phyloP scores from a whole-genome alignment of 1,284 basidiomycete species.

The Ceratobasidium sp. region DNA sequence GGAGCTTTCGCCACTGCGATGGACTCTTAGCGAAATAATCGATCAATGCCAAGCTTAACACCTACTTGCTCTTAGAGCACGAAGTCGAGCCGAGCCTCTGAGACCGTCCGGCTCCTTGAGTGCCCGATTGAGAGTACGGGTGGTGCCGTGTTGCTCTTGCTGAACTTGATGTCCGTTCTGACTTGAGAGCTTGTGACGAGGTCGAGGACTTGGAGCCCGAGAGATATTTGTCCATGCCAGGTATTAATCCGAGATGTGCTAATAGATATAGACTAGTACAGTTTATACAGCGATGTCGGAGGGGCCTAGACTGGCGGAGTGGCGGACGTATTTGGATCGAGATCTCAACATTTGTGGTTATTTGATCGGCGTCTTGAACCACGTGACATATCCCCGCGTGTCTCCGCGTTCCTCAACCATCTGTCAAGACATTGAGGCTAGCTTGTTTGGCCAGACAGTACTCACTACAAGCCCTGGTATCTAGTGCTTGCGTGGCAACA shows the following conservation, averaged over 20 bases:
- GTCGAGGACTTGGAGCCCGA: slow-evolving; percentile 1
- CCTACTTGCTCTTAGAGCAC: background rate
- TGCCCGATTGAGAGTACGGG: slow-evolving; percentile 10
- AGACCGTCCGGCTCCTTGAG: background rate
- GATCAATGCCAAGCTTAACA: background rate
- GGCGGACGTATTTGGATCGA: slow-evolving; percentile 14
- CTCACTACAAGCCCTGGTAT: background rate
- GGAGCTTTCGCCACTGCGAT: background rate
- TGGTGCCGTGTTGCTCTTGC: slow-evolving; percentile 27
- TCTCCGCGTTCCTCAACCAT: background rate
- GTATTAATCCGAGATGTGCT: background rate
- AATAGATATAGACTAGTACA: slow-evolving; percentile 10
- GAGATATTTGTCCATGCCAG: slow-evolving; percentile 24
- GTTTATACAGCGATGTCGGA: background rate
- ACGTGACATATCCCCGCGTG: slow-evolving; percentile 5
- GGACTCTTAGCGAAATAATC: background rate
- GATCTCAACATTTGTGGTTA: slow-evolving; percentile 32
- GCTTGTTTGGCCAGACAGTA: background rate
- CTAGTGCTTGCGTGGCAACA: background rate
- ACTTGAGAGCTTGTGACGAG: background rate
- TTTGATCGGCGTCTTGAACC: slow-evolving; percentile 25
- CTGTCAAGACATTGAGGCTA: too few relatives aligned
- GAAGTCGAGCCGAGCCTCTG: background rate
- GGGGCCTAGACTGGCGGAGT: background rate
- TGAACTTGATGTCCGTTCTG: slow-evolving; percentile 9